phyloP scores from a whole-genome alignment of 106 monocot genomes.

The Acorus gramineus region DNA sequence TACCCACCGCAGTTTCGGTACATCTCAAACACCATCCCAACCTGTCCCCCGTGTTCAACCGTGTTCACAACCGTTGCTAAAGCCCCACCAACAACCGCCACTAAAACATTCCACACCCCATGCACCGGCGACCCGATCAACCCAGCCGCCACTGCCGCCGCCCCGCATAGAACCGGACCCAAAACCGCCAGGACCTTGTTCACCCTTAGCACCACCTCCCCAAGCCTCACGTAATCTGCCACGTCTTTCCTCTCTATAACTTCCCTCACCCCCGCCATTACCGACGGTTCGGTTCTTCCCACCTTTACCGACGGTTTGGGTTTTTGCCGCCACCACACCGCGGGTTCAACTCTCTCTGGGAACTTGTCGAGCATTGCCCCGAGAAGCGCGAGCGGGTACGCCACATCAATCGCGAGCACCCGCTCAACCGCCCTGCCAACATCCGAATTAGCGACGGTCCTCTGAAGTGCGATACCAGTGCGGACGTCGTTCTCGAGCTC shows the following conservation, averaged over 20 bases:
- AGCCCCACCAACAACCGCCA: constrained; percentile 44
- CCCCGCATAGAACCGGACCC: constrained; percentile 51
- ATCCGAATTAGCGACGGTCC: constrained; percentile 10
- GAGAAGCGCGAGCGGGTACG: constrained; percentile 68
- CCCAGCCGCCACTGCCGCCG: constrained; percentile 31
- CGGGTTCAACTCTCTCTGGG: constrained; percentile 45
- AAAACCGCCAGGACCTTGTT: constrained; percentile 49
- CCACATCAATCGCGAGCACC: constrained; percentile 63
- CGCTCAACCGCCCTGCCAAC: constrained; percentile 44
- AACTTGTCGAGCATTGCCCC: constrained; percentile 82
- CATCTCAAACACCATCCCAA: constrained; percentile 83
- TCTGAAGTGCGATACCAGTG: constrained; percentile 6
- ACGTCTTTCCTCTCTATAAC: constrained; percentile 49
- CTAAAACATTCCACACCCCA: constrained; percentile 18
- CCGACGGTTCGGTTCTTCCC: background rate
- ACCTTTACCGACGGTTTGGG: too few relatives aligned
- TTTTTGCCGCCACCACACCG: constrained; percentile 49
- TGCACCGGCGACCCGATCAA: constrained; percentile 10
- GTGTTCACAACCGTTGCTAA: constrained; percentile 53
- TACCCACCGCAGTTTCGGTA: constrained; percentile 54
- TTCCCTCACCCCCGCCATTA: constrained; percentile 46
- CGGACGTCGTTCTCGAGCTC: constrained; percentile 50
- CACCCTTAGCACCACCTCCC: constrained; percentile 24
- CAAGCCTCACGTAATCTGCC: constrained; percentile 32
- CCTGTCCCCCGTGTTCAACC: constrained; percentile 67